Evolutionary conservation across 768 basidiomycete genomes (phyloP), one percentile per base, ranked within the genome.

Genomic region (Russula olivacea): DNA sequence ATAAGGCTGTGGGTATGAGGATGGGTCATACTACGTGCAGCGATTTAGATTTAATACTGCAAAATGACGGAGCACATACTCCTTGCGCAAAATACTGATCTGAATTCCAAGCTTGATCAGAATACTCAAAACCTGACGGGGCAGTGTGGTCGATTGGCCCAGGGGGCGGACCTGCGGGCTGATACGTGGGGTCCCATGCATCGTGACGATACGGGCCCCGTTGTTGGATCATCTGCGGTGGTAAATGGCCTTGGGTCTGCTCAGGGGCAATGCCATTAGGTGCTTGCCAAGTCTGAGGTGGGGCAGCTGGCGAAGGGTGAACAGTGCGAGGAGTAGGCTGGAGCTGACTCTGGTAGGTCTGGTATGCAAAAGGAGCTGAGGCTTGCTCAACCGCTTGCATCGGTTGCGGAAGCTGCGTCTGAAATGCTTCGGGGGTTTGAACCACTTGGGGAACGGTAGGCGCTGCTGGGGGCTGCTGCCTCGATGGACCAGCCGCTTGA

Each of bases 251-350:
- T 67, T 81, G 87, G 0, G 85, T 82, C 67, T 88, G 87, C 58
- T 85, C 81, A 8, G 87, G 86, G 0, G 83, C 80, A 45, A 89
- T 85, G 25, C 78, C 80, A 48, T 77, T 79, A 5, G 84, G 73
- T 8, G 80, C 77, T 68, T 87, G 86, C 87, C 88, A 88, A 19
- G 84, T 76, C 63, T 83, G 86, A 6, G 84, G 80, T 9, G 83
- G 79, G 3, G 77, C 79, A 32, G 80, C 73, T 15, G 80, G 72
- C 15, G 80, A 73, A 10, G 77, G 74, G 47, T 79, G 81, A 66
- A 83, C 76, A 36, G 79, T 70, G 23, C 77, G 73, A 36, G 75
- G 70, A n/a, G 72, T 68, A 48, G 70, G 69, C 47, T 74, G 73
- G 45, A 81, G 74, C 49, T 74, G 75, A 61, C 78, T 79, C 4